Percentiles rank a stretch among this genome's conserved stretches.
Conservation (phyloP, 495 filamentous ascomycete genomes). For the Penicillium flavigenum region DNA sequence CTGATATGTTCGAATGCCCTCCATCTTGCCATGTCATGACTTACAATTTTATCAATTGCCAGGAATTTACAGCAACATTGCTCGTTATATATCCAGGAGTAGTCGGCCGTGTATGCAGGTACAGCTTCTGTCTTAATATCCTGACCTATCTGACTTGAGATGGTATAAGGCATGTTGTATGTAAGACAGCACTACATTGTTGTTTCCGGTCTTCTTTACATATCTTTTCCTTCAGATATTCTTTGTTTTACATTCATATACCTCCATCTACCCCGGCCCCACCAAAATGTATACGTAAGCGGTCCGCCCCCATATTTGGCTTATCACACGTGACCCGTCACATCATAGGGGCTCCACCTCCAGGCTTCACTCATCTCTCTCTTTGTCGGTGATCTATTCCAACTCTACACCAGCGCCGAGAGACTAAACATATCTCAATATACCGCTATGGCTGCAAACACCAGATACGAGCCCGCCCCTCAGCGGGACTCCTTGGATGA, state of each 20-base stretch:
- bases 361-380: slow-evolving; percentile 9
- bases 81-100: background rate
- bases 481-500: slow-evolving; percentile 73
- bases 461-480: slow-evolving; percentile 68
- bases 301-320: slow-evolving; percentile 4
- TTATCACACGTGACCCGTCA: slow-evolving; percentile 13
- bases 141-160: too few relatives aligned
- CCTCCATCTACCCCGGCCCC: background rate
- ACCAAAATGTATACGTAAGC: background rate
- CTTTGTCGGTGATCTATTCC: background rate
- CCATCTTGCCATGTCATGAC: too few relatives aligned
- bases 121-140: too few relatives aligned
- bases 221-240: too few relatives aligned
- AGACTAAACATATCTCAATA: background rate
- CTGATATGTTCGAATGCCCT: too few relatives aligned
- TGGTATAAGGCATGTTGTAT: too few relatives aligned
- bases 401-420: background rate
- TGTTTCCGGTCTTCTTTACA: too few relatives aligned
- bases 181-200: too few relatives aligned
- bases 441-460: slow-evolving; percentile 60
- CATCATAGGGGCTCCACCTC: slow-evolving; percentile 7
- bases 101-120: background rate
- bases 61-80: too few relatives aligned
- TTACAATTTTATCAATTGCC: too few relatives aligned
- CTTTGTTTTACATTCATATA: too few relatives aligned